phyloP scores from a whole-genome alignment of 225 moss, liverwort and hornwort genomes.

The Neckera pumila region DNA sequence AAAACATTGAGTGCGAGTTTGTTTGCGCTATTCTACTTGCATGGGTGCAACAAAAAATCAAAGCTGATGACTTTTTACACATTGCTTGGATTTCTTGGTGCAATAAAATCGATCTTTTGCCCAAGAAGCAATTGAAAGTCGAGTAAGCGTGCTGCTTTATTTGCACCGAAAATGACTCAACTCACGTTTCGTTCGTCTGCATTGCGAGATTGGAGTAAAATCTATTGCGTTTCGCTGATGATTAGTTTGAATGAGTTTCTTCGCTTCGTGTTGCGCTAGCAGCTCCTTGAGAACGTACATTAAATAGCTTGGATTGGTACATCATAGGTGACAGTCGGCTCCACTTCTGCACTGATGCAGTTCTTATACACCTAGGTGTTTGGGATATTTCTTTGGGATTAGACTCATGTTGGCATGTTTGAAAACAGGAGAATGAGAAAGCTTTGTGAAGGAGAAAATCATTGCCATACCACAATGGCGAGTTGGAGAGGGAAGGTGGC shows the following conservation, averaged over 20 bases:
- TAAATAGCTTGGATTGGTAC: background rate
- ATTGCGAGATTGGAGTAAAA: background rate
- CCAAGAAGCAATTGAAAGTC: background rate
- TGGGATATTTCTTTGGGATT: background rate
- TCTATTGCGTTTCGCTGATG: background rate
- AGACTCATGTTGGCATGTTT: background rate
- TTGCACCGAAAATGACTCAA: background rate
- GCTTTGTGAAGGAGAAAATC: conserved; percentile 2
- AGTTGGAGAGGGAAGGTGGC: conserved; percentile 22
- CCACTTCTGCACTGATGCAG: background rate
- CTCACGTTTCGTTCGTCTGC: background rate
- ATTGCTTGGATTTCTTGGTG: background rate
- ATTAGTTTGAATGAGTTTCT: background rate
- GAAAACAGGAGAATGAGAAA: conserved; percentile 14
- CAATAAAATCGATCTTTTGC: background rate
- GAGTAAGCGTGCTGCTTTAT: background rate
- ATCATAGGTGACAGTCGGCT: background rate
- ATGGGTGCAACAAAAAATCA: background rate
- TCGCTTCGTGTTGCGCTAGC: background rate
- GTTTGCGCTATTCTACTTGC: background rate
- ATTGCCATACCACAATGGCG: background rate
- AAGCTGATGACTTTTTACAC: background rate
- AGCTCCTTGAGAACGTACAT: background rate
- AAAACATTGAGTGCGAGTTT: background rate
- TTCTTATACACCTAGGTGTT: background rate